These are phyloP conservation scores for Chlorella sorokiniana DNA, from an alignment of 139 green algal genomes.

Conservation along the genomic window DNA sequence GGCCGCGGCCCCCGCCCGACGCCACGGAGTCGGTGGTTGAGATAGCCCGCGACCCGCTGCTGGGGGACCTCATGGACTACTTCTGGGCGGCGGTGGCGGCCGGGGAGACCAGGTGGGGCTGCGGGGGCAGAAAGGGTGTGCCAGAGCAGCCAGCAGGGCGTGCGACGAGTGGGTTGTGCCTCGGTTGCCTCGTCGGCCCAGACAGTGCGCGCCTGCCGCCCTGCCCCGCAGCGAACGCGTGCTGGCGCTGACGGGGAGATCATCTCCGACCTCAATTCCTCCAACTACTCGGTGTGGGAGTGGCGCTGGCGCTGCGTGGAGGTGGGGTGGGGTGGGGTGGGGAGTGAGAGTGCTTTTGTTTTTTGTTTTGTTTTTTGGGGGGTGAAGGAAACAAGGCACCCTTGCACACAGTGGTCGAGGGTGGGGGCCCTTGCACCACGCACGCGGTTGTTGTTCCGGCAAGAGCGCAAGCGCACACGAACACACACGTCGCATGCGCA, in stretches of 20 bases:
- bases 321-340: not conserved
- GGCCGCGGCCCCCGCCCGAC: constrained; percentile 26
- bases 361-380: not conserved
- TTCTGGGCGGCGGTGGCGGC: constrained; percentile 52
- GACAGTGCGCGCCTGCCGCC: not conserved
- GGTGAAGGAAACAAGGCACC: too few species aligned
- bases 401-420: too few species aligned
- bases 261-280: constrained; percentile 68
- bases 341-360: not conserved
- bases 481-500: too few species aligned
- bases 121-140: not conserved
- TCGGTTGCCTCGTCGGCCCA: too few species aligned
- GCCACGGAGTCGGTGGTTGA: constrained; percentile 49
- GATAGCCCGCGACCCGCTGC: constrained; percentile 57
- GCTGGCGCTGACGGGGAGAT: constrained; percentile 70
- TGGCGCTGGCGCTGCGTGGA: constrained; percentile 61
- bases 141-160: not conserved
- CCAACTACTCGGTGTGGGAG: constrained; percentile 85
- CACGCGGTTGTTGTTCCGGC: too few species aligned
- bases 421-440: too few species aligned
- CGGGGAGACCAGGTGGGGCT: not conserved
- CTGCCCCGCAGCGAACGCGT: constrained; percentile 51
- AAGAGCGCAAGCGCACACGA: too few species aligned
- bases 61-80: constrained; percentile 57
- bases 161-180: not conserved